Evolutionary conservation across 306 rosid species (phyloP).

Genomic region (Sicyos edulis): DNA sequence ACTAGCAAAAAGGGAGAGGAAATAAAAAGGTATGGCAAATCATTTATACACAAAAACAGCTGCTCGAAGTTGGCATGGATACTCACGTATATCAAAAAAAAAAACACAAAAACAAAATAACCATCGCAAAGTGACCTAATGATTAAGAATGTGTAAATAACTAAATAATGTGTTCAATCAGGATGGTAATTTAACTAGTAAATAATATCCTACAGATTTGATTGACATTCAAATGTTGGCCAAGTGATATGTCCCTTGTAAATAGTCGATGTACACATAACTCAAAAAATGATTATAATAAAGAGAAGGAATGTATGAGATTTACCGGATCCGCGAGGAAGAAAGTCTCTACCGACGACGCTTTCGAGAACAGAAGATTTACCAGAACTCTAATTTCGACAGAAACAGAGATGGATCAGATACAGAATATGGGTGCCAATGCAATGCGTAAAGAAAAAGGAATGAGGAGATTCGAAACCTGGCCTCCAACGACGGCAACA

Average conservation of each 20-base stretch:
- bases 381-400: constrained; percentile 67
- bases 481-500: constrained; percentile 98
- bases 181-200: no score
- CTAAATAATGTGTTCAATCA: no score
- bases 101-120: no score
- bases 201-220: no score
- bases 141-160: no score
- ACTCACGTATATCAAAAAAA: no score
- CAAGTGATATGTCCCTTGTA: no score
- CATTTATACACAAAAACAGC: no score
- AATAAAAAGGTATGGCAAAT: not conserved
- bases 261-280: no score
- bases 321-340: constrained; percentile 98
- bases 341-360: constrained; percentile 94
- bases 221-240: no score
- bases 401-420: not conserved
- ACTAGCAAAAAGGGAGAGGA: not conserved
- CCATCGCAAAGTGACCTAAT: no score
- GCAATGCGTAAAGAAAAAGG: not conserved
- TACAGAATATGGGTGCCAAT: not conserved
- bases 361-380: constrained; percentile 96
- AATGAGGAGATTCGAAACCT: constrained; percentile 34
- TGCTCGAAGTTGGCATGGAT: no score
- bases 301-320: not conserved
- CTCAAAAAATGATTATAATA: not conserved